Percentiles rank a stretch among this genome's conserved stretches.
These are phyloP conservation scores for Aquilaria yunnanensis DNA, from an alignment of 345 rosid genomes.

Conservation along the genomic window DNA sequence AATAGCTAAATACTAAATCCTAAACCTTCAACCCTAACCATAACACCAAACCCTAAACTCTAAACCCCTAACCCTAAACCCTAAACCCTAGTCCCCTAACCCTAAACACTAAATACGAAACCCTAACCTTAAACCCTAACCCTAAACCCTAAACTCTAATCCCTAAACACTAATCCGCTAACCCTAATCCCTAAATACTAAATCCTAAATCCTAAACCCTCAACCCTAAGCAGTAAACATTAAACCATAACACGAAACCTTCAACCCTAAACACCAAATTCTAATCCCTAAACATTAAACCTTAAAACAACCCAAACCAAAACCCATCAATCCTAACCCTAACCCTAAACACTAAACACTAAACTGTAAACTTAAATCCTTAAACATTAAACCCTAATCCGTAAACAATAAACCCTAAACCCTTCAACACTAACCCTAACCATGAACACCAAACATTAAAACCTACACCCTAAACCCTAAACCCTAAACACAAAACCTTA, in stretches of 20 bases:
- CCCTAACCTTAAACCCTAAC: slow-evolving; percentile 10
- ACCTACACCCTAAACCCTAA: background rate
- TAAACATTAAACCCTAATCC: background rate
- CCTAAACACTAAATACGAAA: slow-evolving; percentile 2
- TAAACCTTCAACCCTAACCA: slow-evolving; percentile 7
- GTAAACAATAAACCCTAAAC: background rate
- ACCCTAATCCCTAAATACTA: slow-evolving; percentile 4
- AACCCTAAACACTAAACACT: slow-evolving; percentile 2
- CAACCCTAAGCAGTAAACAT: slow-evolving; percentile 1
- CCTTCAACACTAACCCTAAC: background rate
- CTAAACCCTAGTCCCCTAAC: slow-evolving; percentile 5
- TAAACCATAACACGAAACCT: slow-evolving; percentile 3
- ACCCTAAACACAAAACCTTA: background rate
- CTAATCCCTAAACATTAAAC: slow-evolving; percentile 11
- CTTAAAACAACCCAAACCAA: slow-evolving; percentile 1
- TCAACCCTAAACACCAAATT: slow-evolving; percentile 7
- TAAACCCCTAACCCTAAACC: slow-evolving; percentile 13
- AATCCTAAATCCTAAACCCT: slow-evolving; percentile 2
- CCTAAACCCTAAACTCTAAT: slow-evolving; percentile 1
- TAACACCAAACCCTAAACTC: slow-evolving; percentile 9
- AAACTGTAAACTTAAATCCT: background rate
- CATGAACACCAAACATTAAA: no score
- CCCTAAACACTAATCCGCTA: background rate
- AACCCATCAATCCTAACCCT: background rate
- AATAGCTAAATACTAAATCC: background rate